A percentile compares a stretch with the other conserved stretches of the same genome.
phyloP scores from a whole-genome alignment of 83 land plant species.

The Larix sibirica region DNA sequence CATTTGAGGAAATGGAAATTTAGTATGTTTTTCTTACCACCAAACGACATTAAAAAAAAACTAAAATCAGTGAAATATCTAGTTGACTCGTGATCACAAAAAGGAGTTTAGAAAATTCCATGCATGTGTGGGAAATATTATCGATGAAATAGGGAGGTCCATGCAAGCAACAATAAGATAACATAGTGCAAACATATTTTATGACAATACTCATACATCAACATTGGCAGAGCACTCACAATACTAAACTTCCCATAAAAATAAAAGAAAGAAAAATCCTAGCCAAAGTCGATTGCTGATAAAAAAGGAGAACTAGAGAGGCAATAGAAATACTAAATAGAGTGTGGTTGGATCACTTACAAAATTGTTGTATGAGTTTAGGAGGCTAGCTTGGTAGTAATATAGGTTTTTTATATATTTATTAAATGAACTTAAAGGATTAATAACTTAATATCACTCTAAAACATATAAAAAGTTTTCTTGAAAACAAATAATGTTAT shows the following conservation, averaged over 20 bases:
- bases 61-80: not conserved
- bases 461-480: no score
- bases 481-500: no score
- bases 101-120: not conserved
- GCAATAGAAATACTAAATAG: not conserved
- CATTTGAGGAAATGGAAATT: not conserved
- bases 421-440: no score
- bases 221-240: not conserved
- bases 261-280: not conserved
- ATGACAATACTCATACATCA: not conserved
- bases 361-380: no score
- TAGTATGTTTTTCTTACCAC: no score
- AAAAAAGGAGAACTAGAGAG: not conserved
- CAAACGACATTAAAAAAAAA: not conserved
- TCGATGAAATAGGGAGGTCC: not conserved
- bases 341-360: no score
- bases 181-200: not conserved
- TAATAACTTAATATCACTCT: no score
- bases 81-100: not conserved
- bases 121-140: not conserved
- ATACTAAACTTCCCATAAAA: not conserved
- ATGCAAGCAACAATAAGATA: not conserved
- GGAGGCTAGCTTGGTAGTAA: no score
- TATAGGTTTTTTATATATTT: no score
- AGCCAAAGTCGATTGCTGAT: not conserved